Evolutionary conservation across 2,329 filamentous ascomycete genomes (phyloP), one percentile per base, ranked within the genome.

Genomic region (Sporothrix curviconia): DNA sequence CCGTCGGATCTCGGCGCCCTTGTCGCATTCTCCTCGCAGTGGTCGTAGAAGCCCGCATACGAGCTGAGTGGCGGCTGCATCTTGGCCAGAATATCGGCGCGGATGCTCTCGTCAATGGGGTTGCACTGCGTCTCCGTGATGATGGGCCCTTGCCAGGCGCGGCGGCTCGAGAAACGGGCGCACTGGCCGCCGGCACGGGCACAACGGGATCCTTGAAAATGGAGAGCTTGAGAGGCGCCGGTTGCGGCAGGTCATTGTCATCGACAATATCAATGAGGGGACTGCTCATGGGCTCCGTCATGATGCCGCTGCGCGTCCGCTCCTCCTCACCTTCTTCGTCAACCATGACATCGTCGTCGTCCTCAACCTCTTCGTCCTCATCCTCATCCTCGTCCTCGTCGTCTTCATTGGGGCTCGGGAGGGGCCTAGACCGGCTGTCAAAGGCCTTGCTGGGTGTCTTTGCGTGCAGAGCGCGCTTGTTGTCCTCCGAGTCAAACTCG

Each of bases 81-180:
- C 22, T 86, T 84, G 11, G 81, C 78, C 4, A 97, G 74, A 47
- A 99, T 95, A 58, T 84, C 82, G 15, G 84, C 76, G 7, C 90
- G 85, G 36, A 96, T 77, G 2, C 73, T 72, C n/a, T 86, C 84
- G 64, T 95, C 90, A 39, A 94, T 86, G 0, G 94, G 94, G 66
- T 97, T 97, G 72, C 92, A 96, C 68, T 92, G 89, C 0, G 73
- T 64, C 43, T 97, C 92, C 60, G 85, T 83, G 68, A 97, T 88
- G 46, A 95, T 86, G 88, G 87, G 0, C 85, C 86, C 65, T 84
- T 86, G 2, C 73, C 73, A 14, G 56, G 50, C 3, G 32, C 9
- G 14, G 14, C 22, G 8, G n/a, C n/a, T n/a, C 19, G 25, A 7
- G 59, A 11, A 5, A 51, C 19, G 4, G 34, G 11, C 1, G 74